Conservation (phyloP, 1,284 basidiomycete genomes). For the Bondarzewia mesenterica region DNA sequence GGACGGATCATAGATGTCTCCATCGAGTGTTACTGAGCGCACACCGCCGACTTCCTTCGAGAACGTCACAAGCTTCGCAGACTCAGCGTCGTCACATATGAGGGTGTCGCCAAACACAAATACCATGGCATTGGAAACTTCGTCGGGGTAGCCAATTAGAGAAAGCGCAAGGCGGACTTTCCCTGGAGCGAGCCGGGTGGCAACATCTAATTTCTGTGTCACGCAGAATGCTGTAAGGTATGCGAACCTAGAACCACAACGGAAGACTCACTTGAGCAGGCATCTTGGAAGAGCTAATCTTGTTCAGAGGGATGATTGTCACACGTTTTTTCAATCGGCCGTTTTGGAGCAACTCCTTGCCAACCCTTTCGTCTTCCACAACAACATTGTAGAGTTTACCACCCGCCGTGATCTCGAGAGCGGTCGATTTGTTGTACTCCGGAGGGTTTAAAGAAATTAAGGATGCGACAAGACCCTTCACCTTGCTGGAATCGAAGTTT, state of each 20-base stretch:
- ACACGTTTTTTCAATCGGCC: slow-evolving; percentile 85
- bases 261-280: slow-evolving; percentile 44
- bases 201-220: slow-evolving; percentile 78
- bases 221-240: neutral
- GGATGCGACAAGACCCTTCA: slow-evolving; percentile 91
- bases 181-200: slow-evolving; percentile 71
- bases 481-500: slow-evolving; percentile 79
- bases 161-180: slow-evolving; percentile 84
- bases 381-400: slow-evolving; percentile 92
- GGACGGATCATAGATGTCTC: slow-evolving; percentile 95
- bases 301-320: slow-evolving; percentile 91
- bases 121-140: slow-evolving; percentile 85
- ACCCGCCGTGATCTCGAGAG: slow-evolving; percentile 91
- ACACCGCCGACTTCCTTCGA: slow-evolving; percentile 51
- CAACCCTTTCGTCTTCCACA: slow-evolving; percentile 85
- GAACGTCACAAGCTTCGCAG: slow-evolving; percentile 90
- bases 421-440: slow-evolving; percentile 78
- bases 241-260: slow-evolving; percentile 1
- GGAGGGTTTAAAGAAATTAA: slow-evolving; percentile 69
- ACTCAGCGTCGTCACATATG: slow-evolving; percentile 84
- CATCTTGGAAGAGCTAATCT: slow-evolving; percentile 73
- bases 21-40: slow-evolving; percentile 88
- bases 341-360: slow-evolving; percentile 78
- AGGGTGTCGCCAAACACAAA: slow-evolving; percentile 94
- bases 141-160: slow-evolving; percentile 79